phyloP scores from a whole-genome alignment of 1,139 yeast species.

The Barnettozyma hawaiiensis region DNA sequence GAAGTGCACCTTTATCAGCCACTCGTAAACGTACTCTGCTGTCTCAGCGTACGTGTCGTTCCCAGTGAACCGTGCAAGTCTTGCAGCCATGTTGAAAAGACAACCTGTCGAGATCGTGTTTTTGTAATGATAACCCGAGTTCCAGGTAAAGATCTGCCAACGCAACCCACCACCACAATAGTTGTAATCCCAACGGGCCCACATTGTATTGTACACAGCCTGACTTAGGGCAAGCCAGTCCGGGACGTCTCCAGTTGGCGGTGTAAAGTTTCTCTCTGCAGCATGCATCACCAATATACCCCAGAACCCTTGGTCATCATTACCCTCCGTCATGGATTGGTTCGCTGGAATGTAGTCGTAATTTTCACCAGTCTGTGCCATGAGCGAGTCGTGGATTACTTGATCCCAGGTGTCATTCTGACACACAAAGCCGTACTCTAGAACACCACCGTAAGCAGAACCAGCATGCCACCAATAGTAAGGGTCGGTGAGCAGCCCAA shows the following conservation, averaged over 20 bases:
- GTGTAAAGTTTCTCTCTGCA: slow-evolving; percentile 80
- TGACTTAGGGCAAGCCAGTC: slow-evolving; percentile 73
- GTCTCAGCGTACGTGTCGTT: slow-evolving; percentile 69
- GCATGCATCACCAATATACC: slow-evolving; percentile 89
- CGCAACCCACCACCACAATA: slow-evolving; percentile 85
- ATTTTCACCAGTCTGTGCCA: slow-evolving; percentile 71
- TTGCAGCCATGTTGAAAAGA: slow-evolving; percentile 77
- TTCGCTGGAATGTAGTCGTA: slow-evolving; percentile 78
- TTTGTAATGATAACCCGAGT: slow-evolving; percentile 87
- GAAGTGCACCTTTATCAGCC: slow-evolving; percentile 66
- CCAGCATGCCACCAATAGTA: slow-evolving; percentile 99
- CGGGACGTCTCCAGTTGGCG: slow-evolving; percentile 53
- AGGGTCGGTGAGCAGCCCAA: slow-evolving; percentile 79
- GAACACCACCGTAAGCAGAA: slow-evolving; percentile 83
- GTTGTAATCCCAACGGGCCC: slow-evolving; percentile 73
- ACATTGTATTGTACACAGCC: slow-evolving; percentile 85
- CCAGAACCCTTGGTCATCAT: slow-evolving; percentile 97
- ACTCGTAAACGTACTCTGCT: slow-evolving; percentile 72
- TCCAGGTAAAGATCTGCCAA: slow-evolving; percentile 97
- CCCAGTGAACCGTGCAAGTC: slow-evolving; percentile 79
- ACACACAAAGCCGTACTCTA: slow-evolving; percentile 69
- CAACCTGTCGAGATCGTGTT: slow-evolving; percentile 88
- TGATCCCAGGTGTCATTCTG: slow-evolving; percentile 62
- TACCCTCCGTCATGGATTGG: slow-evolving; percentile 93
- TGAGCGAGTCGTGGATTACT: slow-evolving; percentile 53